phyloP scores from a whole-genome alignment of 2,329 filamentous ascomycete species.

The Xylariaceae sp. region DNA sequence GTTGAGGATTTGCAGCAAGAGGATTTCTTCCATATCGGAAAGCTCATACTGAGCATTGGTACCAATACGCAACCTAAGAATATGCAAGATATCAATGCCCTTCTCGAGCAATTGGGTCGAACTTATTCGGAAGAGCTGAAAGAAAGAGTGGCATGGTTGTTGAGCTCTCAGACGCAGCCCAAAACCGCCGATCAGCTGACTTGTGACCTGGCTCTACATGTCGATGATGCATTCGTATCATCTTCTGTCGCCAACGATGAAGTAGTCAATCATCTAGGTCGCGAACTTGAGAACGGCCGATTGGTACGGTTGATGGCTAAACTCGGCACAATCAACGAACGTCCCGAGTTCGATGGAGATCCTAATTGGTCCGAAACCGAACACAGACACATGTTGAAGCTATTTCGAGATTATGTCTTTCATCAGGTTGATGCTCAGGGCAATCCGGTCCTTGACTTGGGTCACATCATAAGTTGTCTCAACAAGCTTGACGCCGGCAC shows the following conservation, averaged over 20 bases:
- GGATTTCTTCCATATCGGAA: slow-evolving; percentile 79
- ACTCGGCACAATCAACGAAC: slow-evolving; percentile 81
- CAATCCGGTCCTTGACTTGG: slow-evolving; percentile 77
- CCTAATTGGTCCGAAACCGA: slow-evolving; percentile 85
- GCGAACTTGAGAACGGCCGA: slow-evolving; percentile 86
- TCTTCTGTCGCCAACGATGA: slow-evolving; percentile 75
- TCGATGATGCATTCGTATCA: slow-evolving; percentile 70
- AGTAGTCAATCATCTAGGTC: slow-evolving; percentile 63
- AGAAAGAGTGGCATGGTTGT: slow-evolving; percentile 75
- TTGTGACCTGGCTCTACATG: slow-evolving; percentile 69
- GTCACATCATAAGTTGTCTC: slow-evolving; percentile 77
- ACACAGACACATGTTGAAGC: slow-evolving; percentile 84
- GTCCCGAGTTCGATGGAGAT: slow-evolving; percentile 76
- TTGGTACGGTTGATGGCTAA: slow-evolving; percentile 76
- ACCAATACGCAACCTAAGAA: slow-evolving; percentile 56
- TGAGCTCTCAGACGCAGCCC: slow-evolving; percentile 52
- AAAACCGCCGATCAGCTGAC: slow-evolving; percentile 80
- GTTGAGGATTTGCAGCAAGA: slow-evolving; percentile 77
- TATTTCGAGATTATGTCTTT: slow-evolving; percentile 96
- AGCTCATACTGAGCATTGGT: slow-evolving; percentile 75
- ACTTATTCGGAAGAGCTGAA: slow-evolving; percentile 74
- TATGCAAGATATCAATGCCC: slow-evolving; percentile 58
- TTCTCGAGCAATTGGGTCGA: slow-evolving; percentile 70
- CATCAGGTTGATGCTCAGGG: slow-evolving; percentile 87
- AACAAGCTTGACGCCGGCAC: slow-evolving; percentile 90